Evolutionary conservation across 1,139 yeast species (phyloP).

Genomic region (Suhomyces yuchorum): DNA sequence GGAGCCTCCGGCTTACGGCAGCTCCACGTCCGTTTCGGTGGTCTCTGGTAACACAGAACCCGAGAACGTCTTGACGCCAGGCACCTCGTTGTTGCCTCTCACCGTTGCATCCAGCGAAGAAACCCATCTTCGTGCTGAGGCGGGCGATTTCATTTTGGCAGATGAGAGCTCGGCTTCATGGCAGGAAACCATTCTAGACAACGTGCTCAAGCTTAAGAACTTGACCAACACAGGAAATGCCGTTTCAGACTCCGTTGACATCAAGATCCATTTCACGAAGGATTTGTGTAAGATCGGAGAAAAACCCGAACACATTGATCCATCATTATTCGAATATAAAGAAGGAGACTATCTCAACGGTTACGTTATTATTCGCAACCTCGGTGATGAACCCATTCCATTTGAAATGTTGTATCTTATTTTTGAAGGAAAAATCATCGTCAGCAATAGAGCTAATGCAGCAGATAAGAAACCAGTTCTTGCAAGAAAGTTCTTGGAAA

Average conservation of each 20-base stretch:
- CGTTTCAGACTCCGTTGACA: conserved; percentile 30
- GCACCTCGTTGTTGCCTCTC: conserved; percentile 1
- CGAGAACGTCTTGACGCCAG: conserved; percentile 3
- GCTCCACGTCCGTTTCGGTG: conserved; percentile 2
- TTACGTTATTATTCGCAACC: conserved; percentile 33
- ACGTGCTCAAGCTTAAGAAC: conserved; percentile 38
- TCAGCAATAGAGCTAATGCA: conserved; percentile 17
- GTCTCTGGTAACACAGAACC: background rate
- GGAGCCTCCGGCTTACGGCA: conserved; percentile 15
- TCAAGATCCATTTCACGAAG: conserved; percentile 37
- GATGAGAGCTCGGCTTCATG: conserved; percentile 37
- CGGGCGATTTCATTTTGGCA: conserved; percentile 25
- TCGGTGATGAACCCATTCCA: conserved; percentile 28
- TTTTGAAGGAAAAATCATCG: conserved; percentile 39
- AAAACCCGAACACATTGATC: conserved; percentile 35
- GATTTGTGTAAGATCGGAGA: conserved; percentile 36
- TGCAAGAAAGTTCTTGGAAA: conserved; percentile 36
- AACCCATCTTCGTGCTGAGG: background rate
- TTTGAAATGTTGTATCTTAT: conserved; percentile 48
- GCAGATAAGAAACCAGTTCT: conserved; percentile 20
- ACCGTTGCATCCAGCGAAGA: background rate
- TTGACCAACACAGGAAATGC: conserved; percentile 33
- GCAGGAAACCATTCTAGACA: conserved; percentile 44
- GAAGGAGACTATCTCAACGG: conserved; percentile 48
- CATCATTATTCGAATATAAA: conserved; percentile 38